Percentiles rank a stretch among this genome's conserved stretches.
Evolutionary conservation across 2,329 filamentous ascomycete genomes (phyloP).

Genomic region (Ophiostoma sp.): DNA sequence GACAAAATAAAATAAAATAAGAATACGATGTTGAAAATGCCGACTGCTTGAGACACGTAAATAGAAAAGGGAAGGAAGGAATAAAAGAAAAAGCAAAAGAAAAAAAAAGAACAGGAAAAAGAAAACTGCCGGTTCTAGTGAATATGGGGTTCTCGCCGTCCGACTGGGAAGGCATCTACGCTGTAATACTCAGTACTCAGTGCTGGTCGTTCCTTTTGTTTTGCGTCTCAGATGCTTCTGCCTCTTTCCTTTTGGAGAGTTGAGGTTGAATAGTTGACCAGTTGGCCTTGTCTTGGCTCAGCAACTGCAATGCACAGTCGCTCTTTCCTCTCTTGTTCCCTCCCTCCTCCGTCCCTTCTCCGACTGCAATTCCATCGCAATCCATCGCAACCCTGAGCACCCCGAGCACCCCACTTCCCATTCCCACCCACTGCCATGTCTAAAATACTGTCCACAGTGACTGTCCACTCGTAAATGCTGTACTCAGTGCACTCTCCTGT

Average conservation of each 20-base stretch:
- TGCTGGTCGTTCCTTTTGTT: background rate
- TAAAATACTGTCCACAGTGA: too few relatives aligned
- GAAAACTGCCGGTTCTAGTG: background rate
- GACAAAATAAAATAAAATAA: background rate
- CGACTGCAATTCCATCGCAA: background rate
- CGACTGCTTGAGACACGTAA: too few relatives aligned
- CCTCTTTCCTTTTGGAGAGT: background rate
- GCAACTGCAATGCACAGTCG: background rate
- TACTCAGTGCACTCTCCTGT: too few relatives aligned
- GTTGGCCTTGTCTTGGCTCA: background rate
- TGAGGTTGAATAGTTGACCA: background rate
- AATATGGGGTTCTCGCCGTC: slow-evolving; percentile 16
- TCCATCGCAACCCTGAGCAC: background rate
- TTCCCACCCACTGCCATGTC: background rate
- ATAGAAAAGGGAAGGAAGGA: too few relatives aligned
- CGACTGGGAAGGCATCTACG: background rate
- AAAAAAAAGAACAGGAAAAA: background rate
- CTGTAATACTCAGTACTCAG: background rate
- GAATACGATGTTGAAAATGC: too few relatives aligned
- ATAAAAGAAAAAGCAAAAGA: too few relatives aligned
- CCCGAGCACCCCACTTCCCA: background rate
- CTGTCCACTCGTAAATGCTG: background rate
- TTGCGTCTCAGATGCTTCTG: background rate
- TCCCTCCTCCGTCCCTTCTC: background rate
- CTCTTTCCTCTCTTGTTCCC: background rate